phyloP scores from a whole-genome alignment of 148 eudicot genomes.

The Heliosperma pusillum region DNA sequence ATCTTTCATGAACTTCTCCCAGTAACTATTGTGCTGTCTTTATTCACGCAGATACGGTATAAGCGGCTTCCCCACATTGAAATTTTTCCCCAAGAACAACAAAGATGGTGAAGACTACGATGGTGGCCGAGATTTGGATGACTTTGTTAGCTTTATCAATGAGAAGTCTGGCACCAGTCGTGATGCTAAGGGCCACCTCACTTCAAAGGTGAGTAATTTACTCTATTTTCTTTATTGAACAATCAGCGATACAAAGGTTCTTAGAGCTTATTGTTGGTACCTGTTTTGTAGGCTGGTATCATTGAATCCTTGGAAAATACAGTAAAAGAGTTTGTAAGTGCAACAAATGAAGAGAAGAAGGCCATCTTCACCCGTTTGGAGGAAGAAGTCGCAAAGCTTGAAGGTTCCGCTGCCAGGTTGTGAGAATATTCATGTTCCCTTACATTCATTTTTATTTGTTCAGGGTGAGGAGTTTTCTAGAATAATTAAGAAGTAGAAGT shows the following conservation, averaged over 20 bases:
- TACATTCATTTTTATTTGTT: neutral
- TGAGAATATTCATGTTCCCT: neutral
- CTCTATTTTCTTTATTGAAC: neutral
- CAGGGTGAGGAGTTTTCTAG: neutral
- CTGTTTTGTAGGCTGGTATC: slow-evolving; percentile 61
- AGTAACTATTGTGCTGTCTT: neutral
- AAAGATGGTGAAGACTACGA: slow-evolving; percentile 97
- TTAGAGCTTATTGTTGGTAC: neutral
- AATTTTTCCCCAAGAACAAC: slow-evolving; percentile 89
- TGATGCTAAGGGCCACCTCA: slow-evolving; percentile 75
- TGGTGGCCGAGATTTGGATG: slow-evolving; percentile 81
- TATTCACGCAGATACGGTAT: slow-evolving; percentile 66
- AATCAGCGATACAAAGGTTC: neutral
- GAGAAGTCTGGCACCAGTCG: slow-evolving; percentile 90
- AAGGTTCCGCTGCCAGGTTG: slow-evolving; percentile 84
- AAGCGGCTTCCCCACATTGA: slow-evolving; percentile 90
- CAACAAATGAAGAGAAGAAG: slow-evolving; percentile 69
- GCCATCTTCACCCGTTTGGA: slow-evolving; percentile 53
- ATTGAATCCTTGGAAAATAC: slow-evolving; percentile 52
- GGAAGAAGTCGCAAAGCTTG: slow-evolving; percentile 80
- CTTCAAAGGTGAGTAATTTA: slow-evolving; percentile 50
- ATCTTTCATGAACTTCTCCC: neutral
- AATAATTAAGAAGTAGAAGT: neutral
- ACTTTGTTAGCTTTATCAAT: slow-evolving; percentile 76
- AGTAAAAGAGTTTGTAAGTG: slow-evolving; percentile 79